phyloP scores from a whole-genome alignment of 2,329 filamentous ascomycete genomes.

The Talaromyces sp. region DNA sequence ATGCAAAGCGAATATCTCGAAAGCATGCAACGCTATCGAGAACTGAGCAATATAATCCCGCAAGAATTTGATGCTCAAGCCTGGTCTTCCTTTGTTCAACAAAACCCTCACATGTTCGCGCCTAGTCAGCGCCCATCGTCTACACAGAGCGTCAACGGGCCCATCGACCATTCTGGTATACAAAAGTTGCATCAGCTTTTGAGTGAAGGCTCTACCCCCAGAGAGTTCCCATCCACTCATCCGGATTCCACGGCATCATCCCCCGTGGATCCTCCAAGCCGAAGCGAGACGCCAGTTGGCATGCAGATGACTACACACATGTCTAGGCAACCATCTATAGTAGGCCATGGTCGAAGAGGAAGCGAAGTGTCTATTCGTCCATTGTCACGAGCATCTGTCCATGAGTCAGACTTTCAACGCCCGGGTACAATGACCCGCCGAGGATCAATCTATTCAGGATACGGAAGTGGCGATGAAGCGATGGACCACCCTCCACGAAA shows the following conservation, averaged over 20 bases:
- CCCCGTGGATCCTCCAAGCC: constrained; percentile 32
- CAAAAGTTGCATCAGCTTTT: constrained; percentile 45
- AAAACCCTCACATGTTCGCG: constrained; percentile 55
- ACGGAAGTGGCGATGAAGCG: constrained; percentile 69
- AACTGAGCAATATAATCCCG: constrained; percentile 56
- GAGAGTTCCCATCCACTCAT: constrained; percentile 36
- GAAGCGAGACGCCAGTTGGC: constrained; percentile 37
- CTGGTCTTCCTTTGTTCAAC: constrained; percentile 74
- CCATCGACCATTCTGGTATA: constrained; percentile 42
- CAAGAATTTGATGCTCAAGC: constrained; percentile 66
- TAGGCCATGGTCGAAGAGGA: constrained; percentile 26
- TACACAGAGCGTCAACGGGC: constrained; percentile 29
- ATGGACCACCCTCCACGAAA: constrained; percentile 64
- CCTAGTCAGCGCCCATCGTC: constrained; percentile 24
- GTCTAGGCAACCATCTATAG: constrained; percentile 27
- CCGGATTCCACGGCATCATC: constrained; percentile 41
- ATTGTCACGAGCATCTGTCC: constrained; percentile 58
- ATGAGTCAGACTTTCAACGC: constrained; percentile 32
- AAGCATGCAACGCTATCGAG: constrained; percentile 60
- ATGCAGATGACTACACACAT: constrained; percentile 25
- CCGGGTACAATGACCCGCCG: constrained; percentile 29
- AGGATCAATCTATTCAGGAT: constrained; percentile 52
- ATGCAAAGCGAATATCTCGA: constrained; percentile 59
- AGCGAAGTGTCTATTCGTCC: constrained; percentile 54
- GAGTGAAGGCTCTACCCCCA: constrained; percentile 43